These are phyloP conservation scores for Plantago major DNA, from an alignment of 257 asterid genomes.

Conservation along the genomic window DNA sequence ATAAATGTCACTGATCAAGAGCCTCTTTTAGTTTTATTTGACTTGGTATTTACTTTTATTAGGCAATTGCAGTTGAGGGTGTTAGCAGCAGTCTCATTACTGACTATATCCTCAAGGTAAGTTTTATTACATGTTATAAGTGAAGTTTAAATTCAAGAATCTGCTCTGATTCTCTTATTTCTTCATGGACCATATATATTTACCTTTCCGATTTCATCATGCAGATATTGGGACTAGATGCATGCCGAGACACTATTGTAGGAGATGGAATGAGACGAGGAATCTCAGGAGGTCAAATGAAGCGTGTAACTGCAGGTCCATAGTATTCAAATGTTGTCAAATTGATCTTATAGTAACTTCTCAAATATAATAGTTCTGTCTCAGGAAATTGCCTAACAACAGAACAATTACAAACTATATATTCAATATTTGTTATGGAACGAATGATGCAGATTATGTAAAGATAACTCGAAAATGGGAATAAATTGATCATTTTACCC, in stretches of 20 bases:
- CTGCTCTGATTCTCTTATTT: too few species aligned
- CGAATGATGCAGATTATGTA: too few species aligned
- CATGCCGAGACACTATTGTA: conserved; percentile 53
- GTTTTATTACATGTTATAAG: too few species aligned
- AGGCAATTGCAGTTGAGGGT: conserved; percentile 66
- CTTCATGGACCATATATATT: too few species aligned
- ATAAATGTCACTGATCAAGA: background rate
- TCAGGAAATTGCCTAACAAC: background rate
- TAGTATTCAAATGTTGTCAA: background rate
- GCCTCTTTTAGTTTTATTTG: background rate
- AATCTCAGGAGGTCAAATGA: conserved; percentile 67
- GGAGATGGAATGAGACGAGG: conserved; percentile 71
- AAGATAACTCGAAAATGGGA: too few species aligned
- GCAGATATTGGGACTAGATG: conserved; percentile 60
- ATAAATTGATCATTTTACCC: too few species aligned
- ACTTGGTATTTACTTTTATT: background rate
- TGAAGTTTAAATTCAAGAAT: too few species aligned
- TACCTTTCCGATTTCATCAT: conserved; percentile 2
- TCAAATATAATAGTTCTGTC: too few species aligned
- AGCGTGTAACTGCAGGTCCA: conserved; percentile 62
- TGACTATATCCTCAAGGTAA: conserved; percentile 60
- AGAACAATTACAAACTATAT: too few species aligned
- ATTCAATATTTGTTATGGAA: too few species aligned
- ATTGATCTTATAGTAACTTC: too few species aligned
- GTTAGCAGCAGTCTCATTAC: conserved; percentile 47